A percentile compares a stretch with the other conserved stretches of the same genome.
Evolutionary conservation across 345 rosid genomes (phyloP).

Genomic region (Zanthoxylum bungeanum): DNA sequence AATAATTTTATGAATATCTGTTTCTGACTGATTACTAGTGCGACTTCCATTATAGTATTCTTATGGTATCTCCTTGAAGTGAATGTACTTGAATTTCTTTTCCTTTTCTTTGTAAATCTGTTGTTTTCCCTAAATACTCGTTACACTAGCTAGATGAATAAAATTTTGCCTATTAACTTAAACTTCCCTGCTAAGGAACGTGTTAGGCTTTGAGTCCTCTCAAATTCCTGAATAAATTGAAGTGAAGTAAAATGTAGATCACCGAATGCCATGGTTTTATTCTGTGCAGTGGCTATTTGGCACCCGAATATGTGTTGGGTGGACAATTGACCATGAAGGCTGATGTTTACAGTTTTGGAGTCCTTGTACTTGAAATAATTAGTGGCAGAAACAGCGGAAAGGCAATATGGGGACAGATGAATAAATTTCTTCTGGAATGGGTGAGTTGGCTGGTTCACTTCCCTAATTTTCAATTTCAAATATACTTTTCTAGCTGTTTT

Average conservation of each 20-base stretch:
- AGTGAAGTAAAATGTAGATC: neutral
- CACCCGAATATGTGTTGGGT: conserved; percentile 71
- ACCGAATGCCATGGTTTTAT: conserved; percentile 2
- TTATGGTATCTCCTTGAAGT: neutral
- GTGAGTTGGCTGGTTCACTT: conserved; percentile 32
- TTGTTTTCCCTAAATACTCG: neutral
- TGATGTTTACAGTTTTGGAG: conserved; percentile 72
- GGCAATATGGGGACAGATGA: conserved; percentile 37
- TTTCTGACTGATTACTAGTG: neutral
- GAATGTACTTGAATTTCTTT: neutral
- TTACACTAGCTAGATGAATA: neutral
- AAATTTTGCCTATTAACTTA: neutral
- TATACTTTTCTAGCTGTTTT: neutral
- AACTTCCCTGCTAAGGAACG: neutral
- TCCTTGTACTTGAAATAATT: conserved; percentile 57
- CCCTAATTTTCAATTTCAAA: too few species aligned
- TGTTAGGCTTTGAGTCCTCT: neutral
- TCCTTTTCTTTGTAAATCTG: neutral
- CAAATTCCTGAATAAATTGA: neutral
- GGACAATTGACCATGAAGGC: conserved; percentile 74
- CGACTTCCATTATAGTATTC: neutral
- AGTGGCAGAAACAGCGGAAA: conserved; percentile 56
- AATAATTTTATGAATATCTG: neutral
- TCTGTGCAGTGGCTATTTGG: conserved; percentile 67
- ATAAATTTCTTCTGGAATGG: conserved; percentile 56